phyloP scores from a whole-genome alignment of 306 rosid species.

The Rosa rugosa region DNA sequence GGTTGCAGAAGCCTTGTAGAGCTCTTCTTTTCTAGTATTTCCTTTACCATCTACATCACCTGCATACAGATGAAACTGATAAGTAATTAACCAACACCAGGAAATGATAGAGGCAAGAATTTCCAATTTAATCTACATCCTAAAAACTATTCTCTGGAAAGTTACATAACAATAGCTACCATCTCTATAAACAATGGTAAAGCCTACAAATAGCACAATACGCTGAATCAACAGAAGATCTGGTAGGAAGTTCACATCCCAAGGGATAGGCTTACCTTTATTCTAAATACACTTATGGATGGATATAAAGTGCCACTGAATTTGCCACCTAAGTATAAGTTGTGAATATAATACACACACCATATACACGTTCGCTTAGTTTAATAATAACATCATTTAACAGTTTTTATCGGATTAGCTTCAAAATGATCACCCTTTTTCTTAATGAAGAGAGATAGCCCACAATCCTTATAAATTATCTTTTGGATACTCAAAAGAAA shows the following conservation, averaged over 20 bases:
- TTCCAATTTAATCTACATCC: background rate
- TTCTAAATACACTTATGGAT: background rate
- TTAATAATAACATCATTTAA: background rate
- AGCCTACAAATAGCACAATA: background rate
- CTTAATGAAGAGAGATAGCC: background rate
- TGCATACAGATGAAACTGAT: constrained; percentile 24
- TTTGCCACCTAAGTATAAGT: background rate
- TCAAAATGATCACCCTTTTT: background rate
- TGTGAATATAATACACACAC: background rate
- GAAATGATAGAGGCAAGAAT: background rate
- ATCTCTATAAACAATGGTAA: no score
- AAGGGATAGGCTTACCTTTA: background rate
- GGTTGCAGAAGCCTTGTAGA: constrained; percentile 70
- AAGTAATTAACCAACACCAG: background rate
- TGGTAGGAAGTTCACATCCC: background rate
- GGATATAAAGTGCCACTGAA: background rate
- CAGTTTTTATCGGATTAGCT: background rate
- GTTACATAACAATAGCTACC: background rate
- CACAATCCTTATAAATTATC: background rate
- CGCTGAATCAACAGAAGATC: no score
- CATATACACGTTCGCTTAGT: no score
- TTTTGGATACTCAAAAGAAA: background rate
- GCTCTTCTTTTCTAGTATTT: constrained; percentile 65
- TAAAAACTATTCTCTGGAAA: background rate
- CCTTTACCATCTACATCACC: constrained; percentile 88